phyloP scores from a whole-genome alignment of 2,329 filamentous ascomycete species.

The Scedosporium aurantiacum region DNA sequence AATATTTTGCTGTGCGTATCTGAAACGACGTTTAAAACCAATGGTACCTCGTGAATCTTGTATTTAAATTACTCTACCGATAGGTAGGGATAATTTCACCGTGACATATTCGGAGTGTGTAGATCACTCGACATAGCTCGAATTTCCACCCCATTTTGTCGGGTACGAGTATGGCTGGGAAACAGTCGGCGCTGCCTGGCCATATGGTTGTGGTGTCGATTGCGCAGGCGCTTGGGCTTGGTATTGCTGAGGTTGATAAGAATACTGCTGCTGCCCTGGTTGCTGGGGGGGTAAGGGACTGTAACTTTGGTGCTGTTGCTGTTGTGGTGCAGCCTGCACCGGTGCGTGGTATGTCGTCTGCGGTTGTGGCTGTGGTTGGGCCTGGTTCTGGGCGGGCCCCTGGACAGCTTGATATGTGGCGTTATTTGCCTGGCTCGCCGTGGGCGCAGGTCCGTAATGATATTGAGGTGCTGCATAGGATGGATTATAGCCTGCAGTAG shows the following conservation, averaged over 20 bases:
- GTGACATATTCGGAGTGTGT: too few relatives aligned
- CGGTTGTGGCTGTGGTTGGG: constrained; percentile 2
- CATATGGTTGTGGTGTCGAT: background rate
- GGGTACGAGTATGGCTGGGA: background rate
- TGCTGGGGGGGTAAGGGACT: background rate
- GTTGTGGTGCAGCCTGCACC: background rate
- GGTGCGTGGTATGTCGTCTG: background rate
- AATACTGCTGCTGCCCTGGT: background rate
- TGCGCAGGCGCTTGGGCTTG: background rate
- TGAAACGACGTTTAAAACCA: too few relatives aligned
- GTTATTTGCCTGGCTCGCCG: background rate
- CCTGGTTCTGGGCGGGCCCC: background rate
- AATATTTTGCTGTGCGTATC: too few relatives aligned
- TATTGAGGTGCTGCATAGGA: background rate
- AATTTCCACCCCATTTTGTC: background rate
- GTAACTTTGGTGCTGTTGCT: background rate
- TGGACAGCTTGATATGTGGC: background rate
- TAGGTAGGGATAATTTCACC: too few relatives aligned
- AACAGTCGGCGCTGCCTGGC: background rate
- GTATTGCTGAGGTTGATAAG: background rate
- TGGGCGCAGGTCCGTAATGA: background rate
- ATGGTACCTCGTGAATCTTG: too few relatives aligned
- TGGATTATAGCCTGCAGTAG: background rate
- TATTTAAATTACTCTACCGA: too few relatives aligned
- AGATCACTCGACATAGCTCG: too few relatives aligned